A percentile compares a stretch with the other conserved stretches of the same genome.
These are phyloP conservation scores for Cymbidium sinense DNA, from an alignment of 106 monocot species.

Conservation along the genomic window DNA sequence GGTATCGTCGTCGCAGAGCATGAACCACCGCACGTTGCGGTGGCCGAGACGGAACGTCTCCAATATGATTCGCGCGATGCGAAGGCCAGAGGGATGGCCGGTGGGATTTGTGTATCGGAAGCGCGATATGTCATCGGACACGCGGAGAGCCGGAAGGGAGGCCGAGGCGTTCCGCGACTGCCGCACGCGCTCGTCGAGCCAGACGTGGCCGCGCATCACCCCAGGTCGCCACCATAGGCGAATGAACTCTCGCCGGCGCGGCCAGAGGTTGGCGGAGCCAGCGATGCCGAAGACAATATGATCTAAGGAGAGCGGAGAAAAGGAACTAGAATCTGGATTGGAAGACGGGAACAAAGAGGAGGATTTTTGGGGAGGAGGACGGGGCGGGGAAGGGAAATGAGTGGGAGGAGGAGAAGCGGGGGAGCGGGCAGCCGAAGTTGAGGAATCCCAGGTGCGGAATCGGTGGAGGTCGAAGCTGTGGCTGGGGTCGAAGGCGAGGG, in stretches of 20 bases:
- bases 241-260: constrained; percentile 57
- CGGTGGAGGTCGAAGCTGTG: not conserved
- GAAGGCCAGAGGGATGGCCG: constrained; percentile 85
- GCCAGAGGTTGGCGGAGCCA: constrained; percentile 69
- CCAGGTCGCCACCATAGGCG: constrained; percentile 74
- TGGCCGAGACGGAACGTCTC: constrained; percentile 65
- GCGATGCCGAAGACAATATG: constrained; percentile 88
- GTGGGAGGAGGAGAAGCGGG: not conserved
- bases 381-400: not conserved
- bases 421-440: not conserved
- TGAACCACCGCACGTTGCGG: constrained; percentile 61
- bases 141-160: constrained; percentile 52
- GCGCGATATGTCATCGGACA: constrained; percentile 72
- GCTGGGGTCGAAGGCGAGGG: constrained; percentile 1
- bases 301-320: constrained; percentile 15
- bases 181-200: constrained; percentile 52
- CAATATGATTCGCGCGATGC: constrained; percentile 73
- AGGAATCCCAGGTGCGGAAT: not conserved
- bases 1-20: constrained; percentile 90
- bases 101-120: constrained; percentile 90
- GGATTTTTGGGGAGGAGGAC: not conserved
- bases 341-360: not conserved
- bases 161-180: constrained; percentile 4
- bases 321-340: not conserved
- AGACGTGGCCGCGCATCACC: constrained; percentile 74